Conservation (phyloP, 2,329 filamentous ascomycete species). For the Orbilia blumenaviensis region DNA sequence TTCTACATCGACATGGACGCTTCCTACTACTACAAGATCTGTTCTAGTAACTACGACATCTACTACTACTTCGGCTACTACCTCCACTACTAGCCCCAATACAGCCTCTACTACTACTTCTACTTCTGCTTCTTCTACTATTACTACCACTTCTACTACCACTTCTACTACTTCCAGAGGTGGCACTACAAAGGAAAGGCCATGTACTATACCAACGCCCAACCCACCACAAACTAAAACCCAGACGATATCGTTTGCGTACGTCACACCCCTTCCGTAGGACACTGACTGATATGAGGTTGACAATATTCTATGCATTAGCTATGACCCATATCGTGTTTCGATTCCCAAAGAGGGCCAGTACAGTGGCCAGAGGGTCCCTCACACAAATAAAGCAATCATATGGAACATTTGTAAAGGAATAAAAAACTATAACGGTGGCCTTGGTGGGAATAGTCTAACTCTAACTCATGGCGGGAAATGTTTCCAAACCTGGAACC, state of each 20-base stretch:
- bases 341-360: slow-evolving; percentile 14
- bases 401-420: slow-evolving; percentile 22
- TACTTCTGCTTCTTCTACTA: neutral
- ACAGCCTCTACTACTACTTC: no score
- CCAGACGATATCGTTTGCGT: slow-evolving; percentile 14
- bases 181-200: no score
- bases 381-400: slow-evolving; percentile 16
- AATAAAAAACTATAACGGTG: slow-evolving; percentile 4
- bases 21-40: neutral
- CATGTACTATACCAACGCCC: slow-evolving; percentile 10
- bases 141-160: neutral
- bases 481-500: slow-evolving; percentile 17
- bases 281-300: neutral
- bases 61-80: no score
- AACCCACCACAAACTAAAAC: slow-evolving; percentile 9
- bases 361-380: slow-evolving; percentile 11
- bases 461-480: slow-evolving; percentile 13
- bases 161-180: neutral
- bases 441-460: neutral
- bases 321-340: slow-evolving; percentile 13
- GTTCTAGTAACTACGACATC: neutral
- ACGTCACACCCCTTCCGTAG: neutral
- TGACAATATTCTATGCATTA: no score
- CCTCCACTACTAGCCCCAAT: no score
- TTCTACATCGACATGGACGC: neutral